A percentile compares a stretch with the other conserved stretches of the same genome.
Evolutionary conservation across 106 monocot genomes (phyloP).

Genomic region (Dactylorhiza incarnata): DNA sequence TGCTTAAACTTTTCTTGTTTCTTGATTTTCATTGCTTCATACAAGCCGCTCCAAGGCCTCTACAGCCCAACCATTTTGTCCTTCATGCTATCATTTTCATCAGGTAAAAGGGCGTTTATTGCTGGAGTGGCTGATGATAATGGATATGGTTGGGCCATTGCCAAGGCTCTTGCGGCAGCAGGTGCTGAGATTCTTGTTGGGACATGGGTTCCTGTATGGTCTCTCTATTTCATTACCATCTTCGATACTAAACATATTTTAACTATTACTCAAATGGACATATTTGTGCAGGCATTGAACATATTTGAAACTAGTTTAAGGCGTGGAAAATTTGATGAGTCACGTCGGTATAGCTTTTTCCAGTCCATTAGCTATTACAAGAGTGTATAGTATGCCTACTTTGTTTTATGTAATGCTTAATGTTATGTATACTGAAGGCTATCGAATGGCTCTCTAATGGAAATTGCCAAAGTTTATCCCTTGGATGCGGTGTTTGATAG

Average conservation of each 20-base stretch:
- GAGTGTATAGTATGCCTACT: neutral
- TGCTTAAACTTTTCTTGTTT: too few relatives aligned
- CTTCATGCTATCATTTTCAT: neutral
- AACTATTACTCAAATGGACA: neutral
- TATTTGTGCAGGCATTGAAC: constrained; percentile 64
- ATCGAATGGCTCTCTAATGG: constrained; percentile 86
- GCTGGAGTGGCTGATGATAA: constrained; percentile 98
- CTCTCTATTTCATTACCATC: neutral
- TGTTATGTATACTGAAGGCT: constrained; percentile 33
- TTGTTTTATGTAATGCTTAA: neutral
- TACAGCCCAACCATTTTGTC: neutral
- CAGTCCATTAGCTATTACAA: neutral
- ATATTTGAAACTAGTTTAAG: constrained; percentile 93
- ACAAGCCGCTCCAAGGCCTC: neutral
- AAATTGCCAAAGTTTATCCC: constrained; percentile 87
- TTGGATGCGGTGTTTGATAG: constrained; percentile 87
- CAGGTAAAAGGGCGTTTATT: constrained; percentile 96
- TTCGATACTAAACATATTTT: neutral
- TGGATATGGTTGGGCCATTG: constrained; percentile 99
- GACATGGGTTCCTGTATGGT: constrained; percentile 97
- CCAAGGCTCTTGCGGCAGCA: constrained; percentile 93
- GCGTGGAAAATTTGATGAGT: constrained; percentile 89
- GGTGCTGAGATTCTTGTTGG: constrained; percentile 99
- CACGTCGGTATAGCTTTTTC: constrained; percentile 45
- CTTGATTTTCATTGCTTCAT: too few relatives aligned